phyloP scores from a whole-genome alignment of 345 rosid species.

The Passiflora organensis region DNA sequence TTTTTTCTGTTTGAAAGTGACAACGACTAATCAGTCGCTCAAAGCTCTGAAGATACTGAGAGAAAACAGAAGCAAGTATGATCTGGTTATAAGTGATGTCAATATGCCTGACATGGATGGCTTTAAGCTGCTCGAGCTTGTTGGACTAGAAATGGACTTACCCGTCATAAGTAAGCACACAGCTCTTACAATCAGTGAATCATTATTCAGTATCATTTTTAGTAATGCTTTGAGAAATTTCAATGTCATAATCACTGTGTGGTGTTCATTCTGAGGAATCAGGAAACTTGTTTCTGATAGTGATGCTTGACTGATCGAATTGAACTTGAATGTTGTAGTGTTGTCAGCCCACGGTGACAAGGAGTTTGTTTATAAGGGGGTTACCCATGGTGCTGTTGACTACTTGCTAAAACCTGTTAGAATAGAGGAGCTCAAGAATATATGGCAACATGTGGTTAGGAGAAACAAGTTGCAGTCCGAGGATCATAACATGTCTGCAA shows the following conservation, averaged over 20 bases:
- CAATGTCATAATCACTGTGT: neutral
- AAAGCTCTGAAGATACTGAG: constrained; percentile 52
- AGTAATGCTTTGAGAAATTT: neutral
- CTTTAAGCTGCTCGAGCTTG: constrained; percentile 73
- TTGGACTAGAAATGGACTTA: constrained; percentile 83
- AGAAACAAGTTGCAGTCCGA: constrained; percentile 43
- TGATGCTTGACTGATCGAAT: neutral
- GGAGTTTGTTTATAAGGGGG: constrained; percentile 79
- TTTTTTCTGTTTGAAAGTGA: constrained; percentile 38
- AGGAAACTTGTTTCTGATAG: neutral
- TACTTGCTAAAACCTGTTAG: constrained; percentile 83
- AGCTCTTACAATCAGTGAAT: neutral
- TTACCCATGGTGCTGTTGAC: constrained; percentile 84
- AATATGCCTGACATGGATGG: constrained; percentile 84
- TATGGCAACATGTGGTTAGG: constrained; percentile 94
- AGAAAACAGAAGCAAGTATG: constrained; percentile 48
- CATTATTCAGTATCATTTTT: neutral
- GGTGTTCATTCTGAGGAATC: neutral
- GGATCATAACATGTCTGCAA: constrained; percentile 31
- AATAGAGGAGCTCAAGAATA: constrained; percentile 78
- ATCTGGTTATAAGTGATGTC: constrained; percentile 73
- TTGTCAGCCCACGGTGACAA: constrained; percentile 75
- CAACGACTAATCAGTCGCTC: constrained; percentile 51
- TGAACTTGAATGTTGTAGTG: constrained; percentile 44
- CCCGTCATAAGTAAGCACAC: constrained; percentile 68